Evolutionary conservation across 176 grass and related monocot species (phyloP), one percentile per base, ranked within the genome.

Genomic region (Aegilops longissima): DNA sequence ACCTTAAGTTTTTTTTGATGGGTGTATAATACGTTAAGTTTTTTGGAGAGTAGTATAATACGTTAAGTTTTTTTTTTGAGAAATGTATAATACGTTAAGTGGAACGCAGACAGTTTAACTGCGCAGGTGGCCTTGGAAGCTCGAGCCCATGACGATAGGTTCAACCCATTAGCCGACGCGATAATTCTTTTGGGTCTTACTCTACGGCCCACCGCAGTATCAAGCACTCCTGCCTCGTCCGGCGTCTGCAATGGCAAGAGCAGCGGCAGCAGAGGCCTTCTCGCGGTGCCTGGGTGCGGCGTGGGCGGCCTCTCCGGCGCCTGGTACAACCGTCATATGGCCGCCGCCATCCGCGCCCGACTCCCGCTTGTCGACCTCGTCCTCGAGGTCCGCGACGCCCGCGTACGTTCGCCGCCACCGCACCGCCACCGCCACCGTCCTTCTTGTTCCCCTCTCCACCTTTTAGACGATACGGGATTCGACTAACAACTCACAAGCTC

Each of bases 291-390:
- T 92, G 83, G 70, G 86, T n/a, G 86, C 54, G 1, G 85, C 71
- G 80, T 92, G 27, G 83, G 85, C 5, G 66, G 88, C n/a, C 76
- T 91, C 58, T 80, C 67, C 49, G 86, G 83, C 36, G 68, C 75
- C 2, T 94, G 80, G 92, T 92, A 91, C 88, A 68, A 83, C 13
- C 34, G 54, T 23, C 86, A 89, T 56, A 94, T 97, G 92, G 90
- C 84, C 1, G 82, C 95, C 0, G 79, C 95, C 78, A 88, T 92
- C 81, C 69, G 89, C 52, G 62, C 89, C 5, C 86, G 90, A 8
- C 29, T 92, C 35, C 88, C 92, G 29, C 73, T 92, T 35, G 95
- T 97, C 68, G 95, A 94, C 87, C 86, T 94, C 76, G 35, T 94
- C 34, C 68, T 97, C 65, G 90, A 97, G 61, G 87, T 93, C 25